These are phyloP conservation scores for Amaranthus palmeri DNA, from an alignment of 148 eudicot genomes.

Conservation along the genomic window DNA sequence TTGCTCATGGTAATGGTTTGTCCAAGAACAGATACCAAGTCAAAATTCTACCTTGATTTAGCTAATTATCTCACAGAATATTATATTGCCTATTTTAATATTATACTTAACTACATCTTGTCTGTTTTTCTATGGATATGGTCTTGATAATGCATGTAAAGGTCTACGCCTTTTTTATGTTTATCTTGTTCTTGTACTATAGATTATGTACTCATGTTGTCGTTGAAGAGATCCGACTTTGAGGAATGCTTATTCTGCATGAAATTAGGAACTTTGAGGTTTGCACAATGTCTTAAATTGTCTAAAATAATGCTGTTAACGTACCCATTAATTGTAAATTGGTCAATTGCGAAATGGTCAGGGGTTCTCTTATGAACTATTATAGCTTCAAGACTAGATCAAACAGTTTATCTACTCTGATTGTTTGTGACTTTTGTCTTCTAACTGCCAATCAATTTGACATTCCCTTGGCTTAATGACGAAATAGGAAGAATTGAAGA, in stretches of 20 bases:
- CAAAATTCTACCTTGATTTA: too few species aligned
- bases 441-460: not conserved
- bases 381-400: not conserved
- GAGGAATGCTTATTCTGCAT: not conserved
- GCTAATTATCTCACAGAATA: too few species aligned
- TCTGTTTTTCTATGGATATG: not conserved
- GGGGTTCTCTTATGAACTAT: conserved; percentile 1
- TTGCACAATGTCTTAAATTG: not conserved
- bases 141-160: not conserved
- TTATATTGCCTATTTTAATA: too few species aligned
- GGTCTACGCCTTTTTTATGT: not conserved
- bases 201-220: not conserved
- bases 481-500: conserved; percentile 82
- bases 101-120: too few species aligned
- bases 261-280: not conserved
- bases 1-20: too few species aligned
- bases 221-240: not conserved
- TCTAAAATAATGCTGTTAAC: not conserved
- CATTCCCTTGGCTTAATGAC: not conserved
- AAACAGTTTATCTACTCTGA: conserved; percentile 5
- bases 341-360: not conserved
- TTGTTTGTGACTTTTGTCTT: not conserved
- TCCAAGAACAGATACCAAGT: too few species aligned
- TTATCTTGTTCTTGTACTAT: not conserved
- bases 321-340: not conserved